These are phyloP conservation scores for Anthostomella pinea DNA, from an alignment of 2,329 filamentous ascomycete genomes.

Conservation along the genomic window DNA sequence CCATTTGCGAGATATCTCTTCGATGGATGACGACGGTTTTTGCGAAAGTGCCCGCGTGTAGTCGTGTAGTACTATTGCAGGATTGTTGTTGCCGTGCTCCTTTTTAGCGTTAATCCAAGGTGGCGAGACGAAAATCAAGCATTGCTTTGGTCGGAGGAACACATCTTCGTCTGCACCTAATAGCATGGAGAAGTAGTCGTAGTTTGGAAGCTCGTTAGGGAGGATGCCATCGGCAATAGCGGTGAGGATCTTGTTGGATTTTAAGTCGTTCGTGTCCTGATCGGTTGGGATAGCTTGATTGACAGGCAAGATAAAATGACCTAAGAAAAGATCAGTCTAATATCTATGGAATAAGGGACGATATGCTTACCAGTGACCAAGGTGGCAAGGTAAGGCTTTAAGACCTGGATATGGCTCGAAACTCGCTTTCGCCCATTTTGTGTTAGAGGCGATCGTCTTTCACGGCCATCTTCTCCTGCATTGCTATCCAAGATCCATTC, in stretches of 20 bases:
- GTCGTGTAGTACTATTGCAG: constrained; percentile 52
- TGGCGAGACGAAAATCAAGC: constrained; percentile 58
- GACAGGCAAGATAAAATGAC: constrained; percentile 58
- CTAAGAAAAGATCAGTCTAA: constrained; percentile 32
- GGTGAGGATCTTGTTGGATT: constrained; percentile 61
- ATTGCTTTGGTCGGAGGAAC: constrained; percentile 54
- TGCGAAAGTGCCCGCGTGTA: constrained; percentile 55
- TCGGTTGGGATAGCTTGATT: constrained; percentile 35
- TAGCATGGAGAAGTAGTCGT: constrained; percentile 59
- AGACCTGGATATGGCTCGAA: constrained; percentile 68
- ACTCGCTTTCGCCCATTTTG: constrained; percentile 57
- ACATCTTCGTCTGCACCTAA: constrained; percentile 53
- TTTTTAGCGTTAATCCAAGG: constrained; percentile 49
- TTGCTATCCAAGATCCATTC: constrained; percentile 43
- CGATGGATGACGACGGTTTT: constrained; percentile 53
- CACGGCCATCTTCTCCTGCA: constrained; percentile 34
- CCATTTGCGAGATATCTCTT: constrained; percentile 54
- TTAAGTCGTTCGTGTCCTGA: constrained; percentile 53
- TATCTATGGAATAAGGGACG: background rate
- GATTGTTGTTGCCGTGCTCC: constrained; percentile 40
- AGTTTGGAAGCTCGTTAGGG: constrained; percentile 58
- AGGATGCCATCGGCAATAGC: constrained; percentile 57
- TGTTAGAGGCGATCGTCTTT: constrained; percentile 27
- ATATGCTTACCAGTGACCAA: constrained; percentile 58
- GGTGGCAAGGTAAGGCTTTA: constrained; percentile 64